Base-by-base conservation (phyloP, 2,329 filamentous ascomycete species). In the Neoarthrinium moseri region DNA sequence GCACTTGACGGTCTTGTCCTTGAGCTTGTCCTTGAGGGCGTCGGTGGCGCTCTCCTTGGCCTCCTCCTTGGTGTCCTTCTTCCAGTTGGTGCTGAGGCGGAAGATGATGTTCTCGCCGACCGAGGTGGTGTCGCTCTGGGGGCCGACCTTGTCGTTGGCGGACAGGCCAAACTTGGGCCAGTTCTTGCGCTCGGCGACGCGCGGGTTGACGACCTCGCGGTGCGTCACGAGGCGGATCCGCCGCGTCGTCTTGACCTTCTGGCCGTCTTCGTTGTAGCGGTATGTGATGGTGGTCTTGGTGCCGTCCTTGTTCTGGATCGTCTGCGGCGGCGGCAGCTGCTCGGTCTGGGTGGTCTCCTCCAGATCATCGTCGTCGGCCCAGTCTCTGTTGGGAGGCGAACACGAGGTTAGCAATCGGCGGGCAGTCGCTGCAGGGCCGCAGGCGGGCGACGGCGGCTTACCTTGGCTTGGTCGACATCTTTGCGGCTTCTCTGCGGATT, bases 1-100 rank as follows among this genome's bases (percentile, higher is more conserved):
- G 74, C 94, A 99, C 82, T 97, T 97, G 79, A 99, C 95, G 78
- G 96, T 95, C 83, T 96, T 96, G 77, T 96, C 91, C 83, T 94
- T 95, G 64, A 97, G 80, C 75, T 89, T 86, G 65, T 86, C 82
- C 74, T 88, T 88, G 74, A 87, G 81, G 61, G 78, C 78, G 72
- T 87, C 83, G 61, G 86, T 84, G 69, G 89, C 87, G 63, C 80
- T 72, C 61, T 84, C 83, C 65, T 83, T 81, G 73, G 83, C 80
- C 73, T 92, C 88, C 67, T 87, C 87, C 73, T 89, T 89, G 66
- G 87, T 86, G 56, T 89, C 89, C 64, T 88, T 84, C 77, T 91
- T 92, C 91, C 91, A 99, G 79, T 95, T 96, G 60, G 89, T 81
- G 66, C 84, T 87, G 30, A 92, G 94, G 55, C 89, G 81, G 86